A percentile compares a stretch with the other conserved stretches of the same genome.
Evolutionary conservation across 2,329 filamentous ascomycete species (phyloP).

Genomic region (Beauveria australis): DNA sequence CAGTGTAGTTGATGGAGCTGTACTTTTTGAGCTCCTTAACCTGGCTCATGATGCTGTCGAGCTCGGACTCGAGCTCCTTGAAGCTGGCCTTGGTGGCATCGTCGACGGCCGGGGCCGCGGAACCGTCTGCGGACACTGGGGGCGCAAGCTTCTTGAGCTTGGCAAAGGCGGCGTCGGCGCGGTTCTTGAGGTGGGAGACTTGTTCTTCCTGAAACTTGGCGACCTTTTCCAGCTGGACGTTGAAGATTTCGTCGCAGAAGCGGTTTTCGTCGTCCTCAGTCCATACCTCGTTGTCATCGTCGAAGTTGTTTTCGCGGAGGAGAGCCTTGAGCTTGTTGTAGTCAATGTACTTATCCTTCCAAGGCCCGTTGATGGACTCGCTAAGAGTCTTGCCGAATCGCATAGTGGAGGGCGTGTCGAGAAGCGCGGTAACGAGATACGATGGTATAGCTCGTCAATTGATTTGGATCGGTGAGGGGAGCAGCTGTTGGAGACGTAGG

Average conservation of each 20-base stretch:
- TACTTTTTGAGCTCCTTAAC: constrained; percentile 92
- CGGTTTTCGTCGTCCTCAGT: constrained; percentile 88
- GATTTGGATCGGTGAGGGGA: background rate
- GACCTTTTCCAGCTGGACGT: constrained; percentile 91
- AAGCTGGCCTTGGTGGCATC: constrained; percentile 46
- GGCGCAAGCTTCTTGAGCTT: constrained; percentile 73
- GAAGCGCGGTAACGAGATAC: background rate
- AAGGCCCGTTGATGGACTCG: constrained; percentile 72
- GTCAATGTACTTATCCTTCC: constrained; percentile 92
- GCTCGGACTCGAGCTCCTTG: constrained; percentile 65
- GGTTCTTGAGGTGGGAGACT: constrained; percentile 49
- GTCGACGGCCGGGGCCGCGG: constrained; percentile 22
- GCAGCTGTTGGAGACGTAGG: background rate
- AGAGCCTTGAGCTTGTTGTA: constrained; percentile 88
- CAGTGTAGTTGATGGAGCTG: constrained; percentile 93
- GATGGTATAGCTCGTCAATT: background rate
- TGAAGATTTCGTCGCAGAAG: constrained; percentile 93
- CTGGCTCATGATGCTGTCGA: constrained; percentile 83
- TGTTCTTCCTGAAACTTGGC: constrained; percentile 78
- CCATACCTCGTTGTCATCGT: constrained; percentile 64
- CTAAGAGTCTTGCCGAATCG: constrained; percentile 87
- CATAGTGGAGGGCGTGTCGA: constrained; percentile 45
- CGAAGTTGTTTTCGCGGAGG: constrained; percentile 63
- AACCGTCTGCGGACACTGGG: constrained; percentile 36
- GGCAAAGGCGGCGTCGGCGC: constrained; percentile 50